A percentile compares a stretch with the other conserved stretches of the same genome.
These are phyloP conservation scores for Termitomyces sp. DNA, from an alignment of 768 basidiomycete species.

Conservation along the genomic window DNA sequence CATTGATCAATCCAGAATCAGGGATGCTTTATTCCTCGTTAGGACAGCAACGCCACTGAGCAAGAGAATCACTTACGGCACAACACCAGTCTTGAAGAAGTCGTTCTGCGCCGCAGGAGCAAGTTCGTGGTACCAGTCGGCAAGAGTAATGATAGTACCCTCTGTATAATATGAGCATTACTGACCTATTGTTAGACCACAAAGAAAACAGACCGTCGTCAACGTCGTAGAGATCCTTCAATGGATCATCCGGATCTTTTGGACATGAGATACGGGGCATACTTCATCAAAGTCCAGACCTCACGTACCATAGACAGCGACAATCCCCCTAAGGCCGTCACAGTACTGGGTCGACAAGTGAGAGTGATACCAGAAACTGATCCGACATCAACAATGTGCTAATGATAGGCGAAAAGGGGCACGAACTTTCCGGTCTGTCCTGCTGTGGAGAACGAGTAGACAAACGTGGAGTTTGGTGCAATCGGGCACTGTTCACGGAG, in stretches of 20 bases:
- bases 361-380: conserved; percentile 33
- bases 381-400: neutral
- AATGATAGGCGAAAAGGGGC: neutral
- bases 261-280: neutral
- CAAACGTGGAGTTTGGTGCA: conserved; percentile 27
- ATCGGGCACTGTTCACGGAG: conserved; percentile 31
- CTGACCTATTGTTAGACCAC: conserved; percentile 1
- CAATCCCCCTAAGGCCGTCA: conserved; percentile 34
- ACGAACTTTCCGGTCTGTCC: conserved; percentile 26
- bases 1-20: conserved; percentile 44
- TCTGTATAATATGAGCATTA: conserved; percentile 9
- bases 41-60: conserved; percentile 2
- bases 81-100: conserved; percentile 26
- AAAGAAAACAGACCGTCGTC: conserved; percentile 27
- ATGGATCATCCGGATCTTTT: conserved; percentile 33
- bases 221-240: conserved; percentile 31
- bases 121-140: conserved; percentile 25
- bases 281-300: neutral
- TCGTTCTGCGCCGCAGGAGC: conserved; percentile 32
- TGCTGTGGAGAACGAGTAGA: conserved; percentile 28
- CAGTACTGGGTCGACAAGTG: conserved; percentile 46
- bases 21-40: conserved; percentile 15
- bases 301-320: conserved; percentile 22
- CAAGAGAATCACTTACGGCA: conserved; percentile 19
- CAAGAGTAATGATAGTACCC: conserved; percentile 30